Evolutionary conservation across 2,329 filamentous ascomycete species (phyloP), one percentile per base, ranked within the genome.

Genomic region (Pseudogymnoascus sp.): DNA sequence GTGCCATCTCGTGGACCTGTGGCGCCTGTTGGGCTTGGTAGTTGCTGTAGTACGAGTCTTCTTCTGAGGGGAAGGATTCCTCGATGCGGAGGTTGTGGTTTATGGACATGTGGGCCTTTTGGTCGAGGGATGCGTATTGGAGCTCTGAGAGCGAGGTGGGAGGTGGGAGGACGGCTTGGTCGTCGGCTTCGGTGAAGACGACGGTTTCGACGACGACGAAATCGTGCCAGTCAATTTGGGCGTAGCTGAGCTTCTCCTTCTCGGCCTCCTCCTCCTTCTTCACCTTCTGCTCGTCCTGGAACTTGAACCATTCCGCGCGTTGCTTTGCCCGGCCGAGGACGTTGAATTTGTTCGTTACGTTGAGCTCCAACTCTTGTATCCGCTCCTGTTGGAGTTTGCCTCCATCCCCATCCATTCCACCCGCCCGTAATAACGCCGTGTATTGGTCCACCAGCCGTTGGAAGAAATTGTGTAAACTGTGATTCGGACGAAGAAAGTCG

Each of bases 131-230:
- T 31, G 93, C 91, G 66, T 93, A 96, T 74, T 97, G 93, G 17
- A 99, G 82, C 71, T 99, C 95, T 67, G 91, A 90, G 44, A 97
- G 85, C 4, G 89, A 92, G 3, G 91, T 95, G 1, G 95, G 95
- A 1, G 93, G 89, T 33, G 93, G 93, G 10, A 99, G 86, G 67
- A 95, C 88, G 38, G 87, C 86, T 67, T 90, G 84, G 69, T 97
- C 93, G 74, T 99, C 95, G 40, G 85, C 84, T 69, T 96, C 93
- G 64, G 86, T 92, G 75, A 99, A 99, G 15, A 91, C 82, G 62
- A 99, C 93, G 0, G 93, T 97, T 76, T 97, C 95, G 50, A 97
- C 92, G 19, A 99, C 89, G 35, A 93, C 88, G 71, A 99, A 99
- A 74, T 97, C 93, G 72, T 96, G 91, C 95, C 95, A 99, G 76